A percentile compares a stretch with the other conserved stretches of the same genome.
phyloP scores from a whole-genome alignment of 2,329 filamentous ascomycete species.

The Xylariales sp. region DNA sequence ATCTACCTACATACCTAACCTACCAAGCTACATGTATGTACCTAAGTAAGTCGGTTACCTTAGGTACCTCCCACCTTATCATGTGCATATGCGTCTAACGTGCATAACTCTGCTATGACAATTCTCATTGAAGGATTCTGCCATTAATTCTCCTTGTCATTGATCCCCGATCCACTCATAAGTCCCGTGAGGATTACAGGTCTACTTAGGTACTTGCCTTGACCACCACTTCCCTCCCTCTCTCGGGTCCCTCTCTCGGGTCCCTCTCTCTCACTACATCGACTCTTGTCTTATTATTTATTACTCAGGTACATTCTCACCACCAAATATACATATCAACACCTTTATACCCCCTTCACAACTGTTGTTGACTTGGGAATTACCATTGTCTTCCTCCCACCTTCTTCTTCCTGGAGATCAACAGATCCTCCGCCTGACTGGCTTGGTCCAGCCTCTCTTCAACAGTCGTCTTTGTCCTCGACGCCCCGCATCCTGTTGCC shows the following conservation, averaged over 20 bases:
- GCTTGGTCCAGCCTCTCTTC: conserved; percentile 22
- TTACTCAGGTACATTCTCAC: conserved; percentile 4
- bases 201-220: neutral
- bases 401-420: conserved; percentile 11
- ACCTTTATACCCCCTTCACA: neutral
- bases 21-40: no score
- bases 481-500: conserved; percentile 25
- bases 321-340: neutral
- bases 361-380: conserved; percentile 5
- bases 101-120: no score
- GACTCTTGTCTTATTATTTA: conserved; percentile 8
- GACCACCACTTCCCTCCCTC: conserved; percentile 13
- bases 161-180: conserved; percentile 14
- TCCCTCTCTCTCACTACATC: neutral
- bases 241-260: neutral
- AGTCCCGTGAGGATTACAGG: neutral
- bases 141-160: neutral
- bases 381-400: neutral
- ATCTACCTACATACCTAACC: no score
- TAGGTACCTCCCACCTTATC: neutral
- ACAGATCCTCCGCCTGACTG: neutral
- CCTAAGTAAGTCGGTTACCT: no score
- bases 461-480: conserved; percentile 32
- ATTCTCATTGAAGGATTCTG: neutral
- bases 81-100: no score